phyloP scores from a whole-genome alignment of 208 protist genomes.

The Wallacemonas sp. region DNA sequence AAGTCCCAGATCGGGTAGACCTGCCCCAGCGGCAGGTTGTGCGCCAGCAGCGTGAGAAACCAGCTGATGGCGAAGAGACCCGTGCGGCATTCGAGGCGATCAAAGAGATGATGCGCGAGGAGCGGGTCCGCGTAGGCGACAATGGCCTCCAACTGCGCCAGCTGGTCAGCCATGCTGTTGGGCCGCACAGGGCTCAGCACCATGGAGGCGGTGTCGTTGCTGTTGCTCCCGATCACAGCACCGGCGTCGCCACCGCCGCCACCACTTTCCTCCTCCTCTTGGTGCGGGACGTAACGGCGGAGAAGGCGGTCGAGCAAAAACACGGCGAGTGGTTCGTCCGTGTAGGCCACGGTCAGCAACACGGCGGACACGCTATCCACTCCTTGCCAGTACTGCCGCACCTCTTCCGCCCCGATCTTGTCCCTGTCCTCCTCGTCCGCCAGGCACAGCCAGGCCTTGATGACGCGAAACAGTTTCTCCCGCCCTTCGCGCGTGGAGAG shows the following conservation, averaged over 20 bases:
- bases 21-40: conserved; percentile 88
- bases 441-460: conserved; percentile 83
- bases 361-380: conserved; percentile 93
- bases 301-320: conserved; percentile 82
- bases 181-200: neutral
- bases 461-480: conserved; percentile 60
- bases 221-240: neutral
- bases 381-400: conserved; percentile 91
- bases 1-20: conserved; percentile 93
- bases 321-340: conserved; percentile 82
- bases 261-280: conserved; percentile 25
- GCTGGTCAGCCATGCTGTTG: conserved; percentile 74
- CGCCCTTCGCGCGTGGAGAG: conserved; percentile 76
- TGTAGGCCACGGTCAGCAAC: conserved; percentile 63
- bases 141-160: conserved; percentile 58
- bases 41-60: conserved; percentile 92
- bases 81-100: conserved; percentile 73
- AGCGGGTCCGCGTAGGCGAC: conserved; percentile 89
- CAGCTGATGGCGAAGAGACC: conserved; percentile 96
- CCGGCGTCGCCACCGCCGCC: neutral
- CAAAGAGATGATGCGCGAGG: conserved; percentile 87
- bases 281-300: conserved; percentile 72
- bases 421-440: no score
- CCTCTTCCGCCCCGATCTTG: neutral
- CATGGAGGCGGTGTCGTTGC: neutral